Base-by-base conservation (phyloP, 768 basidiomycete genomes). In the Collybiopsis luxurians region DNA sequence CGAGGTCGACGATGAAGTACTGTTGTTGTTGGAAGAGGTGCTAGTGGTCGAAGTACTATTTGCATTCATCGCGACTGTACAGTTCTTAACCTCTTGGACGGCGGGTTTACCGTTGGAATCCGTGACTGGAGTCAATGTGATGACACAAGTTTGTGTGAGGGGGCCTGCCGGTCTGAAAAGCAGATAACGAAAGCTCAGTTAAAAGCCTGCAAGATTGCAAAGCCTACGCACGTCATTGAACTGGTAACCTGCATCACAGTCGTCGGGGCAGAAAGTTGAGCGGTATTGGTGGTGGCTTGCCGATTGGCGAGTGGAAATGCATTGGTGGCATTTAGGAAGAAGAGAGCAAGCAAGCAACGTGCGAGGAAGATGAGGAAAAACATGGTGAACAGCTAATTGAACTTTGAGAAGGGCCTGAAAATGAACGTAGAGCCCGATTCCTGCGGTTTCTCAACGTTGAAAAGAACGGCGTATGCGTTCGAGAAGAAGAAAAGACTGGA, bases 101-200 rank as follows among this genome's bases (percentile, higher is more conserved):
- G 75, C 76, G 42, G 72, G 71, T n/a, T 77, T 62, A 17, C 84
- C 85, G 60, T 77, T 70, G 3, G 68, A 65, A 61, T 77, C 80
- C 50, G 73, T 79, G 43, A 80, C 74, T 5, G 82, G 85, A 3
- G 79, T 84, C 46, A 87, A 73, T 10, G 80, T 79, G 47, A 84
- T 71, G 10, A 78, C 73, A 65, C 87, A 89, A n/a, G 77, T 83
- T 71, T 84, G 75, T 40, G 74, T 80, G 67, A 84, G 70, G 27
- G 69, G 67, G 17, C 86, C 85, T 55, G 75, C 71, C 44, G 75
- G 56, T 52, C 84, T 85, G 59, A n/a, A 26, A n/a, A 24, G n/a
- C n/a, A 40, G 64, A 50, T 62, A 13, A 13, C 31, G 13, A 54
- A 62, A 49, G 59, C 30, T 46, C 59, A 63, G 31, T 12, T 53